Evolutionary conservation across 495 filamentous ascomycete species (phyloP), one percentile per base, ranked within the genome.

Genomic region (Friedmanniomyces endolithicus): DNA sequence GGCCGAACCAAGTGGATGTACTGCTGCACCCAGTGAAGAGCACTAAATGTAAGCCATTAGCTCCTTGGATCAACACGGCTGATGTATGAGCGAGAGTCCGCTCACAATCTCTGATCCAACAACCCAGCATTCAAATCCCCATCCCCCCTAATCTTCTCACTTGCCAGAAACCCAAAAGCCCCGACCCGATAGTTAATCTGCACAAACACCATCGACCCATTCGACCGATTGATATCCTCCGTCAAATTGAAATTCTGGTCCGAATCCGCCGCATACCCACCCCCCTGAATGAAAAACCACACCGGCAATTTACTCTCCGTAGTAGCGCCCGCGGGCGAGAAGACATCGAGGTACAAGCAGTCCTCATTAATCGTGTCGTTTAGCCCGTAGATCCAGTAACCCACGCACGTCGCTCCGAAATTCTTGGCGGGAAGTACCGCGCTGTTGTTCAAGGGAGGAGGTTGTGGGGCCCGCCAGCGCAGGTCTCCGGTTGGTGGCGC

Each of bases 271-370:
- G 83, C 78, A 61, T 83, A 85, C 0, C 74, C 78, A 19, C 83
- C 82, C 29, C 82, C 85, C 56, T 74, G 83, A 53, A 86, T 84
- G 78, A 81, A 86, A n/a, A 86, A 74, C 44, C 85, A 63, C 14
- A 86, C 79, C 0, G 83, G 83, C 4, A 85, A 67, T 53, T 82
- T 82, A 3, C 77, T 69, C 16, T 68, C 66, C 0, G 73, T 56
- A 46, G 67, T 73, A n/a, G 75, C 80, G 16, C 78, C 81, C 0
- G 69, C 63, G 11, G 83, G 82, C 22, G 82, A 72, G 11, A 74
- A 68, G 12, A 87, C 73, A 57, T 81, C 79, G 48, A 87, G 62
- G 22, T 69, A 80, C 19, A 55, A 23, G 22, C 53, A 55, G 20
- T 55, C 53, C 27, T 55, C 53, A 35, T 53, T 53, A 20, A 53